phyloP scores from a whole-genome alignment of 768 basidiomycete genomes.

The Agaricus bisporus region DNA sequence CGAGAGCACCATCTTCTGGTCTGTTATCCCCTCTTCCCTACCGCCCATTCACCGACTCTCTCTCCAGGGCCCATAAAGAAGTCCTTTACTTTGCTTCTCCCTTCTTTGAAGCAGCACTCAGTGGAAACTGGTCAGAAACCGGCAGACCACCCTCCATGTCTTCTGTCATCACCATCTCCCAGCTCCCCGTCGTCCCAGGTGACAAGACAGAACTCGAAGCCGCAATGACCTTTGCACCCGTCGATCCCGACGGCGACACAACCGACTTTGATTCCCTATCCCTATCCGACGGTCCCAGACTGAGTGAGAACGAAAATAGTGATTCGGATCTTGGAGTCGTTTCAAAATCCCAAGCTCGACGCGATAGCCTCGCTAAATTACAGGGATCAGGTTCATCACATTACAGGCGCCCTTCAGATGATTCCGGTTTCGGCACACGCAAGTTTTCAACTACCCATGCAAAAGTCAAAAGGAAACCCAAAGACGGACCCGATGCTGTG shows the following conservation, averaged over 20 bases:
- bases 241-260: conserved; percentile 44
- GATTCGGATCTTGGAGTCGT: conserved; percentile 21
- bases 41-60: conserved; percentile 3
- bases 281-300: conserved; percentile 26
- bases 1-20: conserved; percentile 89
- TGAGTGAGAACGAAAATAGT: conserved; percentile 30
- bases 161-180: conserved; percentile 80
- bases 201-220: conserved; percentile 32
- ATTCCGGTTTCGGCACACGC: conserved; percentile 4
- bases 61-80: conserved; percentile 81
- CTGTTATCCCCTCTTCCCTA: conserved; percentile 20
- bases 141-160: conserved; percentile 74
- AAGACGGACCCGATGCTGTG: conserved; percentile 67
- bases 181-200: conserved; percentile 57
- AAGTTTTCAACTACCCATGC: conserved; percentile 27
- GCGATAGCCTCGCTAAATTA: conserved; percentile 56
- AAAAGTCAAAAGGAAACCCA: conserved; percentile 35
- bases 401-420: conserved; percentile 12
- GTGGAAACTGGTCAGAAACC: conserved; percentile 90
- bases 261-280: conserved; percentile 42
- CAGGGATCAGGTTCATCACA: conserved; percentile 27
- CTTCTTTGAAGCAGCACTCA: conserved; percentile 88
- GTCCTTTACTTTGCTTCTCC: conserved; percentile 90
- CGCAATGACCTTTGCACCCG: conserved; percentile 58
- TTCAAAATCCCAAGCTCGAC: conserved; percentile 34